Conservation (phyloP, 164 flowering plant genomes). For the Protea cynaroides region DNA sequence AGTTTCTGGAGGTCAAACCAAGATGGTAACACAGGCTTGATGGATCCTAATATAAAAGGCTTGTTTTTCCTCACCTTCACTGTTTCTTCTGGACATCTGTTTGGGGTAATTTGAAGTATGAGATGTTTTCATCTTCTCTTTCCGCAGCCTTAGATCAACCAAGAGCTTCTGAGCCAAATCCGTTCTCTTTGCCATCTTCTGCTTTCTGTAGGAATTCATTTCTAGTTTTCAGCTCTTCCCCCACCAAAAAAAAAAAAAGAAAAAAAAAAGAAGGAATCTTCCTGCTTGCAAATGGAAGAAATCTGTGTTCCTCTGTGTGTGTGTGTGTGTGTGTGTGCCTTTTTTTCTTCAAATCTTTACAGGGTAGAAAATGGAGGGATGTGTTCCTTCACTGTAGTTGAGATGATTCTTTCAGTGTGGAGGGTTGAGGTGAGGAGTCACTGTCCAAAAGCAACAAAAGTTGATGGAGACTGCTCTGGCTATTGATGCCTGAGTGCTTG, state of each 20-base stretch:
- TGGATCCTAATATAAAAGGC: not conserved
- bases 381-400: slow-evolving; percentile 29
- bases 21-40: too few relatives aligned
- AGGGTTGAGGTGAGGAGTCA: slow-evolving; percentile 44
- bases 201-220: not conserved
- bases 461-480: slow-evolving; percentile 5
- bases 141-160: slow-evolving; percentile 65
- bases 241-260: too few relatives aligned
- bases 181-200: slow-evolving; percentile 52
- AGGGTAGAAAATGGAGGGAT: slow-evolving; percentile 5
- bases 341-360: not conserved
- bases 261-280: not conserved
- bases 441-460: slow-evolving; percentile 14
- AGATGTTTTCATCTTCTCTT: slow-evolving; percentile 56
- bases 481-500: slow-evolving; percentile 10
- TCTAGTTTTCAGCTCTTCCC: not conserved
- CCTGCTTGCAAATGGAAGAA: slow-evolving; percentile 1
- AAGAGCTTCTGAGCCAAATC: slow-evolving; percentile 87
- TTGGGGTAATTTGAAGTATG: slow-evolving; percentile 32
- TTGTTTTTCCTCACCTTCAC: not conserved
- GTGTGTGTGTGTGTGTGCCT: too few relatives aligned
- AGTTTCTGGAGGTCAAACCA: too few relatives aligned
- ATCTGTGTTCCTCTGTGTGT: not conserved
- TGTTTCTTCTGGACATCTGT: slow-evolving; percentile 33
- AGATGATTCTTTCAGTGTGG: slow-evolving; percentile 41